These are phyloP conservation scores for Beauveria brongniartii DNA, from an alignment of 2,329 filamentous ascomycete genomes.

Conservation along the genomic window DNA sequence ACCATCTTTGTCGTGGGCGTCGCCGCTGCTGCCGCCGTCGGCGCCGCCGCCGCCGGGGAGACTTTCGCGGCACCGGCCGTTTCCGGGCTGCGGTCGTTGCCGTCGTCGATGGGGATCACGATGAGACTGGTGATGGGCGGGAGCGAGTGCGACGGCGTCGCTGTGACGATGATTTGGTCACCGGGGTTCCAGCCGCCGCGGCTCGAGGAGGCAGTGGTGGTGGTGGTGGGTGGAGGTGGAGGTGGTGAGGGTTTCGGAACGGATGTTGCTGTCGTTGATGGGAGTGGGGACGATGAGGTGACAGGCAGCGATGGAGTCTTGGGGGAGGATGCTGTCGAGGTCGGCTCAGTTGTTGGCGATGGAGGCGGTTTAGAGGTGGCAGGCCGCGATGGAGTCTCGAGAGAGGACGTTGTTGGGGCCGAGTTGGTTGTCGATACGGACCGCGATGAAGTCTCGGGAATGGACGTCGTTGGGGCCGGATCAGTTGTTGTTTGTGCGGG, in stretches of 20 bases:
- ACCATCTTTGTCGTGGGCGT: constrained; percentile 17
- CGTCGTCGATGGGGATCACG: background rate
- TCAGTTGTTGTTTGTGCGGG: background rate
- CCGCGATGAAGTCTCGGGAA: background rate
- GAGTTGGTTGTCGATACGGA: no score
- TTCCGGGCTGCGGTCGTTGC: background rate
- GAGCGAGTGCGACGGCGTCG: background rate
- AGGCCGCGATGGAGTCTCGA: background rate
- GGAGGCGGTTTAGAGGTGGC: background rate
- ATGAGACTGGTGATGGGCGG: background rate
- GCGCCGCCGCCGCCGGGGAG: background rate
- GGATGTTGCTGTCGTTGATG: no score
- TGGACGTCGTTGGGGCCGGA: no score
- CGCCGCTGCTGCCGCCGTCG: background rate
- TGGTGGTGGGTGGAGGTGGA: background rate
- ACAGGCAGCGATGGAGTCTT: no score
- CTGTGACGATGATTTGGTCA: constrained; percentile 14
- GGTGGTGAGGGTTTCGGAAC: background rate
- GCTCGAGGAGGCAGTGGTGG: background rate
- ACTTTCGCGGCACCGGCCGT: background rate
- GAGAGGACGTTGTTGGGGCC: no score
- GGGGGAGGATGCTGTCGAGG: background rate
- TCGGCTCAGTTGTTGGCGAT: background rate
- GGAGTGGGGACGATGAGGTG: no score
- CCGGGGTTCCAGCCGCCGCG: background rate